Base-by-base conservation (phyloP, 2,329 filamentous ascomycete species). In the Diaporthe humulicola region DNA sequence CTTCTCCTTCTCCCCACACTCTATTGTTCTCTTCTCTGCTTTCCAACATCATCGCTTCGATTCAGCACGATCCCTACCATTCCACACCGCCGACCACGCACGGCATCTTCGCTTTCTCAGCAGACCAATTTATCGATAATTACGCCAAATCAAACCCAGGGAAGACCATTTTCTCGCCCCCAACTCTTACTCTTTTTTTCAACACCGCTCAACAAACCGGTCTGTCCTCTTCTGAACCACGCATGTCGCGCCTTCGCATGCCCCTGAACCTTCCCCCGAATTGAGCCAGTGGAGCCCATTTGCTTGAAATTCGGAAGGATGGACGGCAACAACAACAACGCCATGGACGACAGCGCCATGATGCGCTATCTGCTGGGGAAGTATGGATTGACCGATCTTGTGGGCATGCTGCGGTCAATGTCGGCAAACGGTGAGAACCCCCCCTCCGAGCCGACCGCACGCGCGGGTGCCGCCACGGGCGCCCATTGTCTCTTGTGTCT, bases 311-410 rank as follows among this genome's bases (percentile, higher is more conserved):
- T 54, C 40, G 73, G 61, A 73, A 74, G 70, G 56, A 76, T 76
- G 75, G 74, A 70, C 58, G 14, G 36, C 61, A 66, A 66, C 64
- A 52, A 50, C 42, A 50, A 38, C 56, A 67, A 66, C 73, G 61
- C 70, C 45, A 76, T 76, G 75, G 75, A 76, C 50, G 75, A 76
- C 52, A 73, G 72, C 36, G 73, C 75, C 19, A 74, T 76, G 73
- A 74, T 76, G 60, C 73, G 73, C 15, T 76, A 76, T n/a, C 61
- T 76, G 57, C 28, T 76, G 73, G 75, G 75, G 67, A 76, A 76
- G 70, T 76, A 76, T 60, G 73, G 73, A 33, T 50, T 76, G 73
- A 66, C 75, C 36, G 75, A 76, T 40, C 54, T 76, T 36, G 73
- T 76, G 30, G 75, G 70, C 33, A 76, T 76, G 75, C 70, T 76